Base-by-base conservation (phyloP, 2,329 filamentous ascomycete species). In the Aureobasidium sp. region DNA sequence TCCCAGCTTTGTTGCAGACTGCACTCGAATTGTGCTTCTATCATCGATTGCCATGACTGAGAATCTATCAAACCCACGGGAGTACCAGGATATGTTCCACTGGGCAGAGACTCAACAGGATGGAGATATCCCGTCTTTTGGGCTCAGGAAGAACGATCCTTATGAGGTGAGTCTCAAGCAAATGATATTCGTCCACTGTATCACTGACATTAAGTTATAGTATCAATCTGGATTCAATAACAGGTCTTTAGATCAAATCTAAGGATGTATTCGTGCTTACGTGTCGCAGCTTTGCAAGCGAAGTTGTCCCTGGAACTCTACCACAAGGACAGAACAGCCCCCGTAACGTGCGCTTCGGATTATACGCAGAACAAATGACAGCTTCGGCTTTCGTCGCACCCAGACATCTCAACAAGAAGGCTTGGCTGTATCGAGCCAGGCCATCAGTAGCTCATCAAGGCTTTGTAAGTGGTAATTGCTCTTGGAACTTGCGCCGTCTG, bases 361-460 rank as follows among this genome's bases (percentile, higher is more conserved):
- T 83, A 5, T 83, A 82, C 64, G 79, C 80, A 1, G 81, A 83
- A 68, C 78, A 79, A 29, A 81, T 83, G 69, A 83, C 80, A 16
- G 80, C 79, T 48, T 79, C 77, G 16, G 77, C 79, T 20, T 83
- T 83, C 67, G 77, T 76, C 55, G 80, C 81, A 15, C 79, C 80
- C 5, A 74, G 81, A 38, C 72, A 76, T 59, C 69, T 74, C 27
- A 82, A 82, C 70, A 79, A 76, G 68, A 81, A 77, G 50, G 79
- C 80, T 20, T 83, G 79, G 66, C 77, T 83, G 74, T 83, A 83
- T 69, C 75, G 81, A 40, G 77, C 78, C 31, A 70, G 80, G 51
- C 81, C 79, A 43, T 76, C 80, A 29, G 80, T 79, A 62, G 81
- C 80, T 43, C 81, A 83, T 47, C 69, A 75, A 77, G 51, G 75